phyloP scores from a whole-genome alignment of 306 rosid genomes.

The Vigna unguiculata region DNA sequence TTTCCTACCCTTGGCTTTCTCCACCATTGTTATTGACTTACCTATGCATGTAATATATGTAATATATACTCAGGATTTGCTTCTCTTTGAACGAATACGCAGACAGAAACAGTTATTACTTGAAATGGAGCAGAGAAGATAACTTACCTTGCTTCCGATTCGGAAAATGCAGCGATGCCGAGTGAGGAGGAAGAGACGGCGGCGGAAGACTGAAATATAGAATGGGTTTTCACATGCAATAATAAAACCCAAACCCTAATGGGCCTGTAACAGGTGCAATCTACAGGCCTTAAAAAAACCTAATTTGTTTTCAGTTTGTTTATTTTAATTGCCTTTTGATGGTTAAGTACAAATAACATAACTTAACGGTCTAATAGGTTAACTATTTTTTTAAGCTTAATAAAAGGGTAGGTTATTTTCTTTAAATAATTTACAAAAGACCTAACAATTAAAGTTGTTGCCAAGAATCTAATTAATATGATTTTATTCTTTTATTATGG shows the following conservation, averaged over 20 bases:
- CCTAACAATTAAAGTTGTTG: too few species aligned
- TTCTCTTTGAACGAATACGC: not conserved
- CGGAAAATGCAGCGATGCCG: not conserved
- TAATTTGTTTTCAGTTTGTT: too few species aligned
- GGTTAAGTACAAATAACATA: too few species aligned
- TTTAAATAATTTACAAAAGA: too few species aligned
- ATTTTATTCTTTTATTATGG: too few species aligned
- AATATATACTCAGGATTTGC: too few species aligned
- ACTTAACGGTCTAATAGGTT: too few species aligned
- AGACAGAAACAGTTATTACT: not conserved
- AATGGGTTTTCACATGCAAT: not conserved
- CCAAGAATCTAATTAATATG: too few species aligned
- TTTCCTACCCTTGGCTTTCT: slow-evolving; percentile 73
- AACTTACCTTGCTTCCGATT: not conserved
- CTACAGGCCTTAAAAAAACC: not conserved
- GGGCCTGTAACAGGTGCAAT: slow-evolving; percentile 2
- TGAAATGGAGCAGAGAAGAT: not conserved
- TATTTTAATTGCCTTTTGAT: too few species aligned
- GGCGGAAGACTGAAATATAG: not conserved
- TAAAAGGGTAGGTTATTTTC: not conserved
- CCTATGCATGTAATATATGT: not conserved
- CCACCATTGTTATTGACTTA: slow-evolving; percentile 63
- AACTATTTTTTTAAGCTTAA: too few species aligned
- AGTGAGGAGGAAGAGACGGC: not conserved
- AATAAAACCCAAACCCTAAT: slow-evolving; percentile 29